Evolutionary conservation across 345 rosid species (phyloP).

Genomic region (Lepidium didymum): DNA sequence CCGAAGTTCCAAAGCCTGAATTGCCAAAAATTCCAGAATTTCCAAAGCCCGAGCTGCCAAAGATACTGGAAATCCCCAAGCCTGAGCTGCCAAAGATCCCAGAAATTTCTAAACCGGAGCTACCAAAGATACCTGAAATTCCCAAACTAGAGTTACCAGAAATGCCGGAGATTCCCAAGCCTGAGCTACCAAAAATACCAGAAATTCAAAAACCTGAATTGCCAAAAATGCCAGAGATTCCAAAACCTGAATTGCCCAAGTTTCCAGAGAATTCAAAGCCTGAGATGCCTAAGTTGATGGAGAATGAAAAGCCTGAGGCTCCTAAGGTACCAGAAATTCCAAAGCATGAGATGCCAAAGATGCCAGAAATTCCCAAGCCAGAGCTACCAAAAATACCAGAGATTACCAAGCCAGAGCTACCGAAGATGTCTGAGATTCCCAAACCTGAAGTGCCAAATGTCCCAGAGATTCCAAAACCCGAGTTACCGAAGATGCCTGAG

Average conservation of each 20-base stretch:
- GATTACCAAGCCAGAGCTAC: neutral
- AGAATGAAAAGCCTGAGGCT: conserved; percentile 9
- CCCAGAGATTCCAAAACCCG: conserved; percentile 3
- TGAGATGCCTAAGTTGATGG: conserved; percentile 3
- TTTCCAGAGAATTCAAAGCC: neutral
- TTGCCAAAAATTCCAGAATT: conserved; percentile 2
- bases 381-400: conserved; percentile 18
- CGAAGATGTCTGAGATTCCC: neutral
- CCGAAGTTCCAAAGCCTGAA: conserved; percentile 24
- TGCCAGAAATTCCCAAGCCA: conserved; percentile 3
- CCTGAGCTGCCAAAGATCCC: neutral
- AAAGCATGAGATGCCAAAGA: neutral
- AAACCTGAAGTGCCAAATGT: neutral
- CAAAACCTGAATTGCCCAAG: conserved; percentile 4
- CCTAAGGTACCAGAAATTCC: conserved; percentile 4
- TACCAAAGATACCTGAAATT: neutral
- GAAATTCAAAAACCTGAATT: neutral
- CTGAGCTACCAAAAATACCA: neutral
- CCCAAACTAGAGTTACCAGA: neutral
- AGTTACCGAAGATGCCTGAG: neutral
- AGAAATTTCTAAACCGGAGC: neutral
- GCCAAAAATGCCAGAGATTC: conserved; percentile 16
- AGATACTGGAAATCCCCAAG: neutral
- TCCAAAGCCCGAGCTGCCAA: conserved; percentile 6
- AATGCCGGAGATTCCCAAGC: neutral